Percentiles rank a stretch among this genome's conserved stretches.
phyloP scores from a whole-genome alignment of 202 grass and related monocot genomes.

The Dendrocalamus latiflorus region DNA sequence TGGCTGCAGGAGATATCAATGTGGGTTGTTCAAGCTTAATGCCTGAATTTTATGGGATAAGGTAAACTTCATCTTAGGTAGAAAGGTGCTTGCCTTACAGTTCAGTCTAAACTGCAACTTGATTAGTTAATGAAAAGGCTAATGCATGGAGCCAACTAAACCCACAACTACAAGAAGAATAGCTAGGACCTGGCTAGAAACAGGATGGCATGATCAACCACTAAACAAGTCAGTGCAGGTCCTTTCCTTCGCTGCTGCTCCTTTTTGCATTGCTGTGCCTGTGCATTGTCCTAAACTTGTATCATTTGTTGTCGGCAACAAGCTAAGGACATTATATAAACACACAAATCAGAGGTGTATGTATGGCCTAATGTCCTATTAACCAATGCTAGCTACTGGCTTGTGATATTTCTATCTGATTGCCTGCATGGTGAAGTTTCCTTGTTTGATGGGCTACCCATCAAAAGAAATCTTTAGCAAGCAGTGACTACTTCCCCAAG shows the following conservation, averaged over 20 bases:
- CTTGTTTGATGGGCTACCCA: conserved; percentile 44
- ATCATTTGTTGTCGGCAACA: conserved; percentile 46
- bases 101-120: conserved; percentile 21
- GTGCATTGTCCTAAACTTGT: conserved; percentile 34
- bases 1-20: not conserved
- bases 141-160: conserved; percentile 41
- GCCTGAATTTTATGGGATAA: conserved; percentile 7
- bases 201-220: conserved; percentile 15
- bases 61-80: conserved; percentile 38
- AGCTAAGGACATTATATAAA: conserved; percentile 21
- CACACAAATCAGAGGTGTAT: not conserved
- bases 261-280: conserved; percentile 35
- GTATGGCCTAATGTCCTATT: not conserved
- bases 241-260: conserved; percentile 26
- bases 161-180: conserved; percentile 25
- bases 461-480: conserved; percentile 36
- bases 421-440: conserved; percentile 36
- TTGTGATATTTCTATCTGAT: conserved; percentile 16
- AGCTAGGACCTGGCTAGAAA: conserved; percentile 11
- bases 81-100: conserved; percentile 20
- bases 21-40: not conserved
- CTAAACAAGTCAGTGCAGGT: conserved; percentile 28
- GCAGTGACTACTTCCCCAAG: not conserved
- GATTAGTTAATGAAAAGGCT: conserved; percentile 35
- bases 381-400: conserved; percentile 8